phyloP scores from a whole-genome alignment of 139 green algal species.

The Auxenochlorella pyrenoidosa region DNA sequence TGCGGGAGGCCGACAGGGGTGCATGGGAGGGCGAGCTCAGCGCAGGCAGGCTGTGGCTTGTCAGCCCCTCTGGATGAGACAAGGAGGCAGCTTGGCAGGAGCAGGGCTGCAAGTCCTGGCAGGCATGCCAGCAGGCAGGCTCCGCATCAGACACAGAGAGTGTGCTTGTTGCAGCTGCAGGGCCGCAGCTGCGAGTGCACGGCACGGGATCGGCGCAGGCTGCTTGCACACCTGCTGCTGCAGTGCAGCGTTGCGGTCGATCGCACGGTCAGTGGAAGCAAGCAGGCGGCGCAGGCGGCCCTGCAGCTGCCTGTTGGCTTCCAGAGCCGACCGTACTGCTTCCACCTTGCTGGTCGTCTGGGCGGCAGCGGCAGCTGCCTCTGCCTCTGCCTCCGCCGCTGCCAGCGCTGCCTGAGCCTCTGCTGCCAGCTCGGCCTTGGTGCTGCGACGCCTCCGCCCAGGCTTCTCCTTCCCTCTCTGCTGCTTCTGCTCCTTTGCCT shows the following conservation, averaged over 20 bases:
- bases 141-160: neutral
- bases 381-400: neutral
- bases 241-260: slow-evolving; percentile 14
- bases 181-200: neutral
- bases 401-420: neutral
- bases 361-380: neutral
- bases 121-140: neutral
- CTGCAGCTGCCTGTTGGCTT: slow-evolving; percentile 37
- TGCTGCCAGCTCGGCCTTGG: neutral
- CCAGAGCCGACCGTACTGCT: slow-evolving; percentile 17
- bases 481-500: neutral
- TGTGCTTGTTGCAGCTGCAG: neutral
- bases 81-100: neutral
- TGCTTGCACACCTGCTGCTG: neutral
- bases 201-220: neutral
- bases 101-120: too few species aligned
- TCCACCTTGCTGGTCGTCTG: neutral
- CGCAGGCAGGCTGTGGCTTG: too few species aligned
- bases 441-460: neutral
- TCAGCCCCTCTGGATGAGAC: too few species aligned
- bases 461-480: neutral
- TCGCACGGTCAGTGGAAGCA: slow-evolving; percentile 19
- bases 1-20: neutral
- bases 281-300: slow-evolving; percentile 35
- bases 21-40: too few species aligned